Evolutionary conservation across 176 grass and related monocot species (phyloP), one percentile per base, ranked within the genome.

Genomic region (Avena insularis): DNA sequence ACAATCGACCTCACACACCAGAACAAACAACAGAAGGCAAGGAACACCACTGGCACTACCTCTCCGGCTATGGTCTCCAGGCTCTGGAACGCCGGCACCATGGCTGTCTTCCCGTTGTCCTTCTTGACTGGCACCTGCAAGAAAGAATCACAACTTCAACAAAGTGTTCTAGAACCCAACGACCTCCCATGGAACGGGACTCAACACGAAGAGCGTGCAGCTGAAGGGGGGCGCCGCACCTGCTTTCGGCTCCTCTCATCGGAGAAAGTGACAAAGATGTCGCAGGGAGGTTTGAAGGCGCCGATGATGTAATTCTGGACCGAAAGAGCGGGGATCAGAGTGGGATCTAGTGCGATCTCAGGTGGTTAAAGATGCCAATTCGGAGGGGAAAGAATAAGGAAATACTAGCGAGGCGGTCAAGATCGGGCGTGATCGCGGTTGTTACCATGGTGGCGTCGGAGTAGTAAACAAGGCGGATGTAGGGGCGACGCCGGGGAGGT

Each of bases 201-300:
- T 35, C 2, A 5, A 8, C 33, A 49, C 4, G 6, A 38, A 55
- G 43, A 64, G 67, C 45, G 82, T 2, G 16, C 62, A 46, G 83
- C 53, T 40, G 3, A 27, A 16, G 36, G 36, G 78, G 12, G 6
- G 23, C 79, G 59, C 7, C 56, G n/a, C 79, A 98, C 93, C 92
- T 95, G 93, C 81, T 98, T 94, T 79, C 96, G 77, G 79, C 68
- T 88, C 82, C 85, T 94, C 58, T 92, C 96, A 74, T 98, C 96
- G 66, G 90, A 77, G 76, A 98, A 95, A 46, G 93, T 92, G 68
- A 98, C 86, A 43, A 90, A 88, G 83, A 94, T 89, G 81, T 94
- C 89, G 84, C 96, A 98, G 47, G 93, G 93, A 71, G 86, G 84
- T 78, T 98, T 95, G 88, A 98, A 98, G 16, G 93, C 96, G 60